Base-by-base conservation (phyloP, 192 early-diverging fungal species). In the Fimicolochytrium jonesii region DNA sequence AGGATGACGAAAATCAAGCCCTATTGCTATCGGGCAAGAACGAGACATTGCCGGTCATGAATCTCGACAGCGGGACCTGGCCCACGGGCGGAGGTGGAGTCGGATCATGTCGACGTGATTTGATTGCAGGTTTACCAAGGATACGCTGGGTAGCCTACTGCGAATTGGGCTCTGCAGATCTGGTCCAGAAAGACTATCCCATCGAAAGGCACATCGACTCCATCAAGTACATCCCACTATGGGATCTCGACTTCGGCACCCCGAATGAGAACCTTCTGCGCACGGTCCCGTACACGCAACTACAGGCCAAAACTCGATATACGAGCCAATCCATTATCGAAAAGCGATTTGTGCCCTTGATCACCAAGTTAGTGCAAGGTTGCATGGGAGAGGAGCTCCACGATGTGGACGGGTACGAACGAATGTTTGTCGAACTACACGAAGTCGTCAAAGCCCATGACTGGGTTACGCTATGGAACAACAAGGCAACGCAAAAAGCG, bases 71-170 rank as follows among this genome's bases (percentile, higher is more conserved):
- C 47, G 74, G 74, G 22, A 76, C 74, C 1, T 76, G 73, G 73
- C 74, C 75, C 15, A 77, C 75, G 26, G 74, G 75, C 23, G 75
- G 75, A 23, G 75, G 75, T 35, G 75, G 75, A 31, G 75, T 77
- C 15, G 75, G 75, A n/a, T 67, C 62, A 28, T 77, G 75, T 54
- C 53, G 75, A 22, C 56, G 75, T 18, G 75, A 77, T 68, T 35
- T 77, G 29, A 71, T 77, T 54, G 68, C 75, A 36, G 58, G 59
- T 18, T 44, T 77, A 2, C 28, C 61, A n/a, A 26, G 66, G n/a
- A 58, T 77, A 32, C 75, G 75, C 30, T 77, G 75, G 75, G 72
- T 57, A 18, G 50, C 73, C 0, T 29, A 78, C 15, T 75, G 70
- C 15, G 75, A 77, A 50, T 69, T 77, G 37, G 75, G 71, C 6